phyloP scores from a whole-genome alignment of 768 basidiomycete species.

The Termitomyces sp. region DNA sequence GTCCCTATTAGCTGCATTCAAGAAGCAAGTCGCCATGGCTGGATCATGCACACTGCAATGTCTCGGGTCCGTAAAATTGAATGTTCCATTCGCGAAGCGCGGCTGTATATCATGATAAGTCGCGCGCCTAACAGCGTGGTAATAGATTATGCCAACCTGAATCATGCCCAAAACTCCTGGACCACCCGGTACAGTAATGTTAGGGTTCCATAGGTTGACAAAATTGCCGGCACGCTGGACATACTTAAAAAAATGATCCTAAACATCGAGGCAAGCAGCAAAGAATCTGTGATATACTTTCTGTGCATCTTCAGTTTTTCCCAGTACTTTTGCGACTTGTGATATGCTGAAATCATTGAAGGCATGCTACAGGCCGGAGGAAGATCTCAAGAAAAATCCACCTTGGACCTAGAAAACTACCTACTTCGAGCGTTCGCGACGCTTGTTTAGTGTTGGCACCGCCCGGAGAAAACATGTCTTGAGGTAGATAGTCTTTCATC shows the following conservation, averaged over 20 bases:
- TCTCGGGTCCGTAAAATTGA: constrained; percentile 60
- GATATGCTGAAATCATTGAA: constrained; percentile 63
- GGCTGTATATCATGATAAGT: constrained; percentile 29
- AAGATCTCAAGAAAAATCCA: neutral
- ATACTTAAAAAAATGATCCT: constrained; percentile 33
- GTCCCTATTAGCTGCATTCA: constrained; percentile 49
- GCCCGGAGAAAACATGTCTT: constrained; percentile 36
- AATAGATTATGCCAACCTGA: constrained; percentile 35
- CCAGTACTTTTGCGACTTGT: constrained; percentile 54
- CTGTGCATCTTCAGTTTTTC: constrained; percentile 39
- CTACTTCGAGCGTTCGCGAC: constrained; percentile 55
- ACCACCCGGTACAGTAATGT: constrained; percentile 43
- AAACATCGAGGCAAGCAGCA: neutral
- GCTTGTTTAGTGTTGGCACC: constrained; percentile 60
- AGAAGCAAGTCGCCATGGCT: constrained; percentile 49
- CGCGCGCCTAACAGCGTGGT: neutral
- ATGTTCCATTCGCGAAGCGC: constrained; percentile 50
- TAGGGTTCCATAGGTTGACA: constrained; percentile 55
- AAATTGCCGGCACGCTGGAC: constrained; percentile 50
- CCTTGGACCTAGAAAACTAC: neutral
- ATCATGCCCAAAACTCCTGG: constrained; percentile 51
- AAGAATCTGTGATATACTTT: constrained; percentile 33
- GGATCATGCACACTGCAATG: constrained; percentile 66
- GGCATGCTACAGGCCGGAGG: constrained; percentile 40
- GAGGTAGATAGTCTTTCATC: constrained; percentile 33